Conservation (phyloP, 176 grass and related monocot genomes). For the Eleusine indica region DNA sequence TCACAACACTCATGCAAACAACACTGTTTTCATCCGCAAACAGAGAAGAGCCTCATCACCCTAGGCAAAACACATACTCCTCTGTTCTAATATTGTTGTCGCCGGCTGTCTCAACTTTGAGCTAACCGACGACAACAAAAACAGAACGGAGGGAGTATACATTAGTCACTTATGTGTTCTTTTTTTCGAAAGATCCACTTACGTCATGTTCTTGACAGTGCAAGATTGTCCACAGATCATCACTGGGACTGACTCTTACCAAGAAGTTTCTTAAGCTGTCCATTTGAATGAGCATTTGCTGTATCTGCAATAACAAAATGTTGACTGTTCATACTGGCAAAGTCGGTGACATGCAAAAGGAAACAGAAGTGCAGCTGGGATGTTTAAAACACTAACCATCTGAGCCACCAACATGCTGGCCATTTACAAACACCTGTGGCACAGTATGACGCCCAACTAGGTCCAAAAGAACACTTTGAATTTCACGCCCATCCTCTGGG, state of each 20-base stretch:
- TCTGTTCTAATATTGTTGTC: too few species aligned
- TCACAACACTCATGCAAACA: neutral
- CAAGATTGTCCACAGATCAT: slow-evolving; percentile 11
- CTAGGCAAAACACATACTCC: neutral
- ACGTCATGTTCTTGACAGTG: neutral
- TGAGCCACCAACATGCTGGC: slow-evolving; percentile 84
- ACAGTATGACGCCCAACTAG: slow-evolving; percentile 77
- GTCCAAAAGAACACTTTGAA: slow-evolving; percentile 87
- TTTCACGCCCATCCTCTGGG: slow-evolving; percentile 72
- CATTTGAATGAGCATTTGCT: slow-evolving; percentile 50
- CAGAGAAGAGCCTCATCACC: neutral
- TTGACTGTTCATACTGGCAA: slow-evolving; percentile 7
- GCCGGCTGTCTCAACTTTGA: too few species aligned
- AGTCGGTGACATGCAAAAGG: neutral
- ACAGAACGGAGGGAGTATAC: too few species aligned
- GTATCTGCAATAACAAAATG: slow-evolving; percentile 54
- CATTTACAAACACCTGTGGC: slow-evolving; percentile 94
- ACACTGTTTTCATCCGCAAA: slow-evolving; percentile 2
- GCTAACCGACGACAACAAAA: too few species aligned
- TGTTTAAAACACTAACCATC: slow-evolving; percentile 60
- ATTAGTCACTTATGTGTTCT: slow-evolving; percentile 28
- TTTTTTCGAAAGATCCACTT: neutral
- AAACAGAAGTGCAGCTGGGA: slow-evolving; percentile 26
- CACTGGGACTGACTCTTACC: slow-evolving; percentile 54
- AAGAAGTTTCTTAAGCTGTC: slow-evolving; percentile 75